Evolutionary conservation across 2,329 filamentous ascomycete genomes (phyloP), one percentile per base, ranked within the genome.

Genomic region (Aspergillus pseudonomiae): DNA sequence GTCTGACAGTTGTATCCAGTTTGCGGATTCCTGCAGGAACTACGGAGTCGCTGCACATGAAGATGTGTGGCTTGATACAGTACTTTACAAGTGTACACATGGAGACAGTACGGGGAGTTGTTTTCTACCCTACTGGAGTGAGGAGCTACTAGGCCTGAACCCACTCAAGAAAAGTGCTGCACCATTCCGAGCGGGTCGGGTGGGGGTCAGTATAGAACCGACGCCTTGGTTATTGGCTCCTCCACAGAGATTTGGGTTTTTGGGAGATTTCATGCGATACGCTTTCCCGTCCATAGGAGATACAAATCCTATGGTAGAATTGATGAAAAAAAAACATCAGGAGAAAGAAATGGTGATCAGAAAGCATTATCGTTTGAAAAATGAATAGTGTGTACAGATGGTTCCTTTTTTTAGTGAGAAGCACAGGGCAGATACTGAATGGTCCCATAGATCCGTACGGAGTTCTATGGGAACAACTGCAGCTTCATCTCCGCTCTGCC

Each of bases 201-300:
- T 53, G 34, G 43, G 45, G 58, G 6, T 14, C 19, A 24, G 34
- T 26, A 39, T 19, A 32, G 58, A 60, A 60, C 58, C 58, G 58
- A 60, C 28, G 34, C 32, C 48, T 55, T 60, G 58, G 58, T 46
- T 54, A 54, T 55, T 55, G 52, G 46, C 21, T 55, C 48, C 58
- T 60, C 58, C 58, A 46, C 48, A 30, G 19, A 21, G 24, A 36
- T 26, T 59, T 59, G n/a, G 52, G 26, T n/a, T 53, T n/a, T n/a
- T 32, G 7, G 28, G 19, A 53, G 28, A 53, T 53, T 32, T 41
- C 39, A 10, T 30, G 16, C 14, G 28, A 53, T 53, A 21, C 34
- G 34, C 50, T 30, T n/a, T 41, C 19, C 50, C 16, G 16, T 9
- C 24, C 28, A 10, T 19, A 34, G 50, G 14, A 28, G 11, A 32